Conservation (phyloP, 192 early-diverging fungal species). For the Thoreauomyces humboldtii region DNA sequence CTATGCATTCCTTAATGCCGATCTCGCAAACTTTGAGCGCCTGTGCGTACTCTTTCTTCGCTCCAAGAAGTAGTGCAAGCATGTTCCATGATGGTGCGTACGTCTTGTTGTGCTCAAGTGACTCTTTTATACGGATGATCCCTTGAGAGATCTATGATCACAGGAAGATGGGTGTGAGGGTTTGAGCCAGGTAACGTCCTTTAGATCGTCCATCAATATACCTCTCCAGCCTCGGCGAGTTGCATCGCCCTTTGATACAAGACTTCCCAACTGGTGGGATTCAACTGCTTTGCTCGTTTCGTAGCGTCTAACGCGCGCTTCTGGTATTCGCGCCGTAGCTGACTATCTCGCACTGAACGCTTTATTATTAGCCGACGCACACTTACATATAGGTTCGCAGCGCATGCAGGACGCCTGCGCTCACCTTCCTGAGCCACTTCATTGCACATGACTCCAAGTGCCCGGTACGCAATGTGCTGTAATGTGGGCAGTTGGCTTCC, state of each 20-base stretch:
- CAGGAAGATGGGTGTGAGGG: background rate
- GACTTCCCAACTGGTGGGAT: constrained; percentile 24
- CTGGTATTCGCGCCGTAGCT: constrained; percentile 28
- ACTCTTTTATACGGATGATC: constrained; percentile 34
- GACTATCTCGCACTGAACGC: constrained; percentile 24
- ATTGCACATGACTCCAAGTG: constrained; percentile 41
- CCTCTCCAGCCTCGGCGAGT: constrained; percentile 49
- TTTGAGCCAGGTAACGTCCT: too few relatives aligned
- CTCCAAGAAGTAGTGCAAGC: constrained; percentile 43
- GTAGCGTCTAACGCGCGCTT: constrained; percentile 29
- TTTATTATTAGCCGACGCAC: background rate
- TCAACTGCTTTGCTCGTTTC: constrained; percentile 14
- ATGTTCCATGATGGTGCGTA: constrained; percentile 47
- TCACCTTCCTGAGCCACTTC: constrained; percentile 41
- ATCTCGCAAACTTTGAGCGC: constrained; percentile 42
- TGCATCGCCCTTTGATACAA: constrained; percentile 48
- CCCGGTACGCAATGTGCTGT: constrained; percentile 29
- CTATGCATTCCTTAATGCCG: constrained; percentile 43
- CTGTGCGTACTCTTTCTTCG: constrained; percentile 33
- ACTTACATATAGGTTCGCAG: background rate
- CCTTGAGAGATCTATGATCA: constrained; percentile 37
- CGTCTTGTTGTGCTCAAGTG: constrained; percentile 30
- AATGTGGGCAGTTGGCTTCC: constrained; percentile 12
- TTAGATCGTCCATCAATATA: constrained; percentile 9
- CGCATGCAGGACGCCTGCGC: background rate